These are phyloP conservation scores for Dendrobium catenatum DNA, from an alignment of 106 monocot species.

Conservation along the genomic window DNA sequence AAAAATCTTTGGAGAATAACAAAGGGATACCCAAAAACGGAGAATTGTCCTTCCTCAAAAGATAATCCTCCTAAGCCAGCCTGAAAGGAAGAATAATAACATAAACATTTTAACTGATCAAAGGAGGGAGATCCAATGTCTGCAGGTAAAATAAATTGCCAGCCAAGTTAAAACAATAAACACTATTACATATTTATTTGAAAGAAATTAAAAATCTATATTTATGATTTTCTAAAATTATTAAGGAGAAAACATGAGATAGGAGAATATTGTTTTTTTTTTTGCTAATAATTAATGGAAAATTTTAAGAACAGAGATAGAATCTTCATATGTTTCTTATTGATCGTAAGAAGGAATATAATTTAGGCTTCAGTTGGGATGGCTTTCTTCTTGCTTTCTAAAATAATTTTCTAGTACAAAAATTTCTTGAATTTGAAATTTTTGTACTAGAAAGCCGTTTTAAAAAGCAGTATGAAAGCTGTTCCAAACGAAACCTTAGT, in stretches of 20 bases:
- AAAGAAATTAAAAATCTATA: neutral
- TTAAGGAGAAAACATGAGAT: neutral
- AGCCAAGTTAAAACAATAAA: neutral
- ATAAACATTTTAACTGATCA: neutral
- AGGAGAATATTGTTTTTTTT: neutral
- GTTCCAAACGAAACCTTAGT: no score
- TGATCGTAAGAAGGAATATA: no score
- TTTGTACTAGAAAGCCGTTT: no score
- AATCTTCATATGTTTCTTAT: no score
- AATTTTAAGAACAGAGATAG: no score
- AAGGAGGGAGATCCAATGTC: no score
- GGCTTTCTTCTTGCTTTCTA: no score
- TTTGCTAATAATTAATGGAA: no score
- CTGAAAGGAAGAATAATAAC: slow-evolving; percentile 22
- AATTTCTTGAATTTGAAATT: no score
- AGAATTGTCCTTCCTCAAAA: slow-evolving; percentile 97
- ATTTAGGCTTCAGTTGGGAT: no score
- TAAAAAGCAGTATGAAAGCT: no score
- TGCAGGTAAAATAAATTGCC: neutral
- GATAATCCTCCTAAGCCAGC: slow-evolving; percentile 87
- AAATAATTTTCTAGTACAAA: no score
- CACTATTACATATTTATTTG: neutral
- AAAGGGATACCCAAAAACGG: slow-evolving; percentile 72
- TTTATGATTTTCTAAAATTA: neutral
- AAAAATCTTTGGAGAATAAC: neutral